These are phyloP conservation scores for Cicer cuneatum DNA, from an alignment of 306 rosid species.

Conservation along the genomic window DNA sequence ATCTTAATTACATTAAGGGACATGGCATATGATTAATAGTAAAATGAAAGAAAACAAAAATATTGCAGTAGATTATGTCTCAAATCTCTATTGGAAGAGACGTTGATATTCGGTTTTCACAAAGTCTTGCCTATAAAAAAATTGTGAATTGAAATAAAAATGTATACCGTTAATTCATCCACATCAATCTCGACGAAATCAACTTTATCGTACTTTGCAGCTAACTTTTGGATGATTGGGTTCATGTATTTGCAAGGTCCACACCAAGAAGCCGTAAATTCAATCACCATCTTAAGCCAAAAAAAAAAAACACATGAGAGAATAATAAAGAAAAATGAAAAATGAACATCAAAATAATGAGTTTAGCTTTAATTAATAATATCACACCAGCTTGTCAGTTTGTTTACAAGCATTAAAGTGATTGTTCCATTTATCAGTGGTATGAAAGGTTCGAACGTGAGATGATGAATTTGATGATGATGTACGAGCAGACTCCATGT, in stretches of 20 bases:
- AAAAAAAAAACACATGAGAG: background rate
- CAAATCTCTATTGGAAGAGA: no score
- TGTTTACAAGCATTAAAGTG: slow-evolving; percentile 57
- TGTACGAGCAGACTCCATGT: slow-evolving; percentile 8
- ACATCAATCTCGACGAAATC: slow-evolving; percentile 78
- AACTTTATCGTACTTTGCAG: slow-evolving; percentile 58
- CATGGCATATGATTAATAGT: no score
- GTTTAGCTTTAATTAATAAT: background rate
- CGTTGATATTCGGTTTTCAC: no score
- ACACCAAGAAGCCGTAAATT: slow-evolving; percentile 90
- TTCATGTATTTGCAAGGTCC: slow-evolving; percentile 80
- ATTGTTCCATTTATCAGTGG: slow-evolving; percentile 63
- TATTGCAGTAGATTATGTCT: no score
- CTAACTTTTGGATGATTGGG: slow-evolving; percentile 60
- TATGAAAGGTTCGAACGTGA: slow-evolving; percentile 54
- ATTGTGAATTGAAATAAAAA: background rate
- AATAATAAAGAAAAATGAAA: background rate
- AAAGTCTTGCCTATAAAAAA: no score
- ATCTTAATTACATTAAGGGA: no score
- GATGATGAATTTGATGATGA: slow-evolving; percentile 37
- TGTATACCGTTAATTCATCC: slow-evolving; percentile 68
- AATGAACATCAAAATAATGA: background rate
- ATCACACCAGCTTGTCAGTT: slow-evolving; percentile 66
- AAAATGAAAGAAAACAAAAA: no score
- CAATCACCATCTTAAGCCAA: slow-evolving; percentile 67